phyloP scores from a whole-genome alignment of 768 basidiomycete species.

The Phanerodontia chrysosporium region DNA sequence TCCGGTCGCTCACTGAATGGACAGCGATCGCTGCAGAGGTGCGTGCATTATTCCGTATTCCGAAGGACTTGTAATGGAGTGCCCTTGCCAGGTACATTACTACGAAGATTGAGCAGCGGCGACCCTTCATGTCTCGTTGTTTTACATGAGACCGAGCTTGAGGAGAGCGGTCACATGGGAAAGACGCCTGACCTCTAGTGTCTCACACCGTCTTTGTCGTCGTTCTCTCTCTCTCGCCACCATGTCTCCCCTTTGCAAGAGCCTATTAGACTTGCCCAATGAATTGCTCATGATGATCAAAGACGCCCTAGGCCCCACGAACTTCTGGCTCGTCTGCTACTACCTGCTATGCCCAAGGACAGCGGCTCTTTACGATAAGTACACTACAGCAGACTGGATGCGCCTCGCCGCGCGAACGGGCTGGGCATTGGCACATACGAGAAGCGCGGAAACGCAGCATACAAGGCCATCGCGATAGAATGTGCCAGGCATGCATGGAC shows the following conservation, averaged over 20 bases:
- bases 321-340: neutral
- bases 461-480: neutral
- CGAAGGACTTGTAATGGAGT: too few species aligned
- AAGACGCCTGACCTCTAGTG: neutral
- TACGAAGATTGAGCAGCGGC: slow-evolving; percentile 10
- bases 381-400: neutral
- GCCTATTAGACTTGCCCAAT: neutral
- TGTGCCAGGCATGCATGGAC: neutral
- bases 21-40: slow-evolving; percentile 61
- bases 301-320: neutral
- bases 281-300: neutral
- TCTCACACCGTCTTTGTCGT: neutral
- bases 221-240: neutral
- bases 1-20: slow-evolving; percentile 69
- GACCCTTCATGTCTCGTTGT: too few species aligned
- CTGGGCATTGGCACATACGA: neutral
- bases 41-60: too few species aligned
- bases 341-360: neutral
- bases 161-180: neutral
- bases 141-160: too few species aligned
- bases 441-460: neutral
- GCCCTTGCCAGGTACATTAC: slow-evolving; percentile 5
- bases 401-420: neutral
- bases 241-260: neutral
- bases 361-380: neutral